Evolutionary conservation across 202 grass and related monocot genomes (phyloP).

Genomic region (Carex sylvatica): DNA sequence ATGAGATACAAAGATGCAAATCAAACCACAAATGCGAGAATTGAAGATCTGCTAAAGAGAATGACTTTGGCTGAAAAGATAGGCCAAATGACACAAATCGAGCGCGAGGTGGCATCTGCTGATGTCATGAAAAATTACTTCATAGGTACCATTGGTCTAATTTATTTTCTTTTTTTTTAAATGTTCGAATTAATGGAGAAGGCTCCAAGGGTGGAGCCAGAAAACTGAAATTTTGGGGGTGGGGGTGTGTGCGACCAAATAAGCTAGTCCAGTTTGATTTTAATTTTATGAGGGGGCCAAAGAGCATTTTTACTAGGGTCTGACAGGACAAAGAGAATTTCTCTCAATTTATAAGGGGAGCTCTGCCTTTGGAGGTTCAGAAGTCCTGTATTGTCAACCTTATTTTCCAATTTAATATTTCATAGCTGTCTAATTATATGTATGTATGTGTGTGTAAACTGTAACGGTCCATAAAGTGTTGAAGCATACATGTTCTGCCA

Average conservation of each 20-base stretch:
- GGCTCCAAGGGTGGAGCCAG: neutral
- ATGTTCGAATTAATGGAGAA: neutral
- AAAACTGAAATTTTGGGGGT: neutral
- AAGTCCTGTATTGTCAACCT: neutral
- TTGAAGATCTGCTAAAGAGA: conserved; percentile 74
- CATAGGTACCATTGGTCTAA: conserved; percentile 49
- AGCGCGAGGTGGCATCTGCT: conserved; percentile 69
- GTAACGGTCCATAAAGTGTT: neutral
- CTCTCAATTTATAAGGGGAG: neutral
- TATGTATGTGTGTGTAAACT: neutral
- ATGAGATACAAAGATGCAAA: conserved; percentile 86
- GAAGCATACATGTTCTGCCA: neutral
- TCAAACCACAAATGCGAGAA: conserved; percentile 58
- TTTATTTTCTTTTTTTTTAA: neutral
- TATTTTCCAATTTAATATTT: neutral
- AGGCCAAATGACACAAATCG: conserved; percentile 95
- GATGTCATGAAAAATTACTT: conserved; percentile 85
- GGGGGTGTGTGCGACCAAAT: no score
- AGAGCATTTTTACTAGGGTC: neutral
- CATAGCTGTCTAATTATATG: neutral
- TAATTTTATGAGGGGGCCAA: neutral
- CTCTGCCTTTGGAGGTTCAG: neutral
- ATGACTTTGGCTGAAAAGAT: conserved; percentile 98
- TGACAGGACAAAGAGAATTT: neutral
- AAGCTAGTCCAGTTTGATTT: conserved; percentile 1